Conservation (phyloP, 2,329 filamentous ascomycete species). For the Tolypocladium nubicola region DNA sequence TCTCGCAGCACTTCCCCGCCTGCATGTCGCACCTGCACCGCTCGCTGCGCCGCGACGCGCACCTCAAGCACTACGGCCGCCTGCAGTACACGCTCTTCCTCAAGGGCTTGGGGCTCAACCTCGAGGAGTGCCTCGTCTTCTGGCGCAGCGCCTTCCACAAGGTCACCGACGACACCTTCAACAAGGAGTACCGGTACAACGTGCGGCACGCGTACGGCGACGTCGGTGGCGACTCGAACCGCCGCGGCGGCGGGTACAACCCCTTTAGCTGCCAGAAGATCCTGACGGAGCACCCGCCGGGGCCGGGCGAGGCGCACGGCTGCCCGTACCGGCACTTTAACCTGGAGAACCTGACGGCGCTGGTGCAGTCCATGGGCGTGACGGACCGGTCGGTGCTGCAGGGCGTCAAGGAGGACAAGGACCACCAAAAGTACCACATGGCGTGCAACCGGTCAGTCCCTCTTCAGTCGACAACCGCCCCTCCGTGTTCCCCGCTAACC, state of each 20-base stretch:
- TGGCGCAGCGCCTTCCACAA: slow-evolving; percentile 82
- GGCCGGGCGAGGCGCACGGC: slow-evolving; percentile 83
- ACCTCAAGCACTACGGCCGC: slow-evolving; percentile 87
- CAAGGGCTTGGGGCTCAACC: slow-evolving; percentile 82
- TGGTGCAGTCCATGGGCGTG: slow-evolving; percentile 73
- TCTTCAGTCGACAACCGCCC: neutral
- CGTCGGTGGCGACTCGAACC: slow-evolving; percentile 83
- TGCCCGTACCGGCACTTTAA: slow-evolving; percentile 93
- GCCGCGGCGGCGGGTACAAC: slow-evolving; percentile 77
- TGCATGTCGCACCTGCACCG: slow-evolving; percentile 92
- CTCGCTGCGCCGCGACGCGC: slow-evolving; percentile 73
- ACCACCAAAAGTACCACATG: slow-evolving; percentile 82
- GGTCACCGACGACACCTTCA: slow-evolving; percentile 87
- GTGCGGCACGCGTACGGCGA: slow-evolving; percentile 92
- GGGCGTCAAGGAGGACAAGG: slow-evolving; percentile 80
- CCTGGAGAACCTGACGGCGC: slow-evolving; percentile 67
- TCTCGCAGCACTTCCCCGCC: slow-evolving; percentile 75
- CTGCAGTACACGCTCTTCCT: slow-evolving; percentile 94
- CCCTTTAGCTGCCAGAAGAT: slow-evolving; percentile 95
- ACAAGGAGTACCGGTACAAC: slow-evolving; percentile 97
- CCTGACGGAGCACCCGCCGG: slow-evolving; percentile 76
- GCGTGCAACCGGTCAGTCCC: slow-evolving; percentile 71
- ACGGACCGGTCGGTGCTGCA: slow-evolving; percentile 67
- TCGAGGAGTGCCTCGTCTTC: slow-evolving; percentile 89
- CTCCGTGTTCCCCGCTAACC: neutral